Base-by-base conservation (phyloP, 371 early-diverging fungal genomes). In the Apophysomyces sp. region DNA sequence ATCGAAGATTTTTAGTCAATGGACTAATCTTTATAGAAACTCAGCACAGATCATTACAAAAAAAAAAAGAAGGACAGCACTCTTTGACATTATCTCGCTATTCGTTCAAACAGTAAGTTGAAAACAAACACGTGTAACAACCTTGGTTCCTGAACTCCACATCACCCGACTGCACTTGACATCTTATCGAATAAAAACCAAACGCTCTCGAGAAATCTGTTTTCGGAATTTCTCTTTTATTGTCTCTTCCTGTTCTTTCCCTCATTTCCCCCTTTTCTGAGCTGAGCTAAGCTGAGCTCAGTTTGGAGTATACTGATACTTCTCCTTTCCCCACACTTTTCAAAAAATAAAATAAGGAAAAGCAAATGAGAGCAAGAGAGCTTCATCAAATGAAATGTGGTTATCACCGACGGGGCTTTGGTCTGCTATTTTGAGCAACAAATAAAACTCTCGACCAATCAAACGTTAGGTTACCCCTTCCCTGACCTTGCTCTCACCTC, bases 401-500 rank as follows among this genome's bases (percentile, higher is more conserved):
- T 57, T 37, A 37, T 37, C 56, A 21, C 36, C 9, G 13, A 32
- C 56, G 49, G 49, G 49, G 49, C 49, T 44, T 44, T 16, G 49
- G 24, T 44, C 24, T 44, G n/a, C 49, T 44, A 44, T 44, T 44
- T 44, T 44, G 9, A 21, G 49, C 49, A 9, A 56, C 32, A 56
- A 56, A 56, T 56, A 56, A 39, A 54, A 21, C 52, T 32, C 55
- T 21, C 21, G 37, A 13, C 56, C 56, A 56, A 39, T 39, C 56
- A 56, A 32, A 36, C 27, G 1, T 26, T 6, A 54, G 4, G n/a
- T 34, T 21, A n/a, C 55, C 36, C 55, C 36, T 54, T 27, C 13
- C 15, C 36, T 54, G 16, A 27, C 18, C 27, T 54, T 56, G n/a
- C 52, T 51, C 44, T 29, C 16, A 12, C 11, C 41, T 24, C 12